Evolutionary conservation across 2,329 filamentous ascomycete genomes (phyloP).

Genomic region (Aspergillus fumigatus): DNA sequence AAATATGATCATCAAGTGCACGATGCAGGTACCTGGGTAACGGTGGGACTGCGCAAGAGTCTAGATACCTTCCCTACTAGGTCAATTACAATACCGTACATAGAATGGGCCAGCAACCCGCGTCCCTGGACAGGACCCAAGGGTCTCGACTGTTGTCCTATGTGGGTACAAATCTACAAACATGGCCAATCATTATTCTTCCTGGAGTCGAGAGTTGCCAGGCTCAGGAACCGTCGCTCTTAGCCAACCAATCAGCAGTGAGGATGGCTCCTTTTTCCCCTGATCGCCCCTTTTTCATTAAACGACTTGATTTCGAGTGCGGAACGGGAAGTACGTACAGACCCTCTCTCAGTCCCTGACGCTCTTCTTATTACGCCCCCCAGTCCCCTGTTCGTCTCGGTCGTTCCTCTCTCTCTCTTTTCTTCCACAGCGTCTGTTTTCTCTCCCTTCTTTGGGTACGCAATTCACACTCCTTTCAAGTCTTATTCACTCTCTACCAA

Average conservation of each 20-base stretch:
- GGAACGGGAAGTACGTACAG: not conserved
- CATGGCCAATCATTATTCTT: conserved; percentile 8
- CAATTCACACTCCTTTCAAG: conserved; percentile 13
- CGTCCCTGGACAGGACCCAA: conserved; percentile 2
- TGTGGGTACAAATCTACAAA: not conserved
- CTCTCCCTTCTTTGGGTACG: conserved; percentile 4
- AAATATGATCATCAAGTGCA: not conserved
- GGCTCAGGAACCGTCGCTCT: conserved; percentile 14
- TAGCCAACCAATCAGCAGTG: conserved; percentile 8
- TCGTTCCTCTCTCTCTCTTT: conserved; percentile 1
- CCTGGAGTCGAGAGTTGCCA: not conserved
- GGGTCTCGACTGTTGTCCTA: conserved; percentile 7
- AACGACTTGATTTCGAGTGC: not conserved
- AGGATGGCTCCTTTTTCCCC: conserved; percentile 3
- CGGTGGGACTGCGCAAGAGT: not conserved
- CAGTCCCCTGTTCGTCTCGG: conserved; percentile 1
- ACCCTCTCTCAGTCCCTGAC: not conserved
- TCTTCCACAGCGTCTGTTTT: conserved; percentile 3
- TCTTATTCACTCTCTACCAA: conserved; percentile 3
- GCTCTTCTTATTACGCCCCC: conserved; percentile 6
- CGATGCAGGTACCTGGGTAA: not conserved
- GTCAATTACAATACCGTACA: conserved; percentile 6
- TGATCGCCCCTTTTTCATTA: conserved; percentile 17
- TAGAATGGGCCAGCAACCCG: conserved; percentile 3
- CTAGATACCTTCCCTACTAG: too few species aligned